These are phyloP conservation scores for Scleromitrula shiraiana DNA, from an alignment of 2,329 filamentous ascomycete species.

Conservation along the genomic window DNA sequence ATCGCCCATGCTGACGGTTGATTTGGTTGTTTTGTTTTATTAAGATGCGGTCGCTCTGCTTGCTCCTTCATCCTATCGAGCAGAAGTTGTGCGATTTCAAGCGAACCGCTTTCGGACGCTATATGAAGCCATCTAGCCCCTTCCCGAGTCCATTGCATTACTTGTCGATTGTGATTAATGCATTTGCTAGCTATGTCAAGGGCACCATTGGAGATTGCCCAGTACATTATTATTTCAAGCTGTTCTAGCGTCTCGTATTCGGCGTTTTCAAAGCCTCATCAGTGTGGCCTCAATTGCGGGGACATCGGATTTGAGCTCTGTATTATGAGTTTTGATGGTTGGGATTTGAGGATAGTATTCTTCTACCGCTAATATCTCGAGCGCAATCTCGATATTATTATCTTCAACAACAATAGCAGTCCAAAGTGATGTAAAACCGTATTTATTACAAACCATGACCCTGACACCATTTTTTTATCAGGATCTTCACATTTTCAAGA, in stretches of 20 bases:
- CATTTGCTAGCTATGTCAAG: not conserved
- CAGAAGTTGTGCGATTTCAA: not conserved
- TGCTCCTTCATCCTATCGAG: not conserved
- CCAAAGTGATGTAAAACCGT: not conserved
- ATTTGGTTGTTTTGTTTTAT: too few species aligned
- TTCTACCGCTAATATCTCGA: not conserved
- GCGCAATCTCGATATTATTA: not conserved
- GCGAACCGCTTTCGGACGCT: not conserved
- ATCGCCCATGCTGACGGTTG: not conserved
- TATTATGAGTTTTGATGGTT: not conserved
- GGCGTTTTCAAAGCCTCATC: not conserved
- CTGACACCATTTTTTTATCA: not conserved
- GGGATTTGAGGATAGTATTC: not conserved
- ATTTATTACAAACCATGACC: not conserved
- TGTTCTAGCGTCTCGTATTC: not conserved
- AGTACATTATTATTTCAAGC: not conserved
- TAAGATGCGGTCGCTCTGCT: not conserved
- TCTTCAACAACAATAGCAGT: rapidly evolving
- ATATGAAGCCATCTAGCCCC: not conserved
- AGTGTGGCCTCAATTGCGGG: not conserved
- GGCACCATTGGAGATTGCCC: not conserved
- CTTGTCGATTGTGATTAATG: not conserved
- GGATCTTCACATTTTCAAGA: not conserved
- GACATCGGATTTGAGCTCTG: not conserved
- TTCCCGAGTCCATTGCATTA: not conserved